Conservation (phyloP, 2,329 filamentous ascomycete genomes). For the Xenoacremonium recifei region DNA sequence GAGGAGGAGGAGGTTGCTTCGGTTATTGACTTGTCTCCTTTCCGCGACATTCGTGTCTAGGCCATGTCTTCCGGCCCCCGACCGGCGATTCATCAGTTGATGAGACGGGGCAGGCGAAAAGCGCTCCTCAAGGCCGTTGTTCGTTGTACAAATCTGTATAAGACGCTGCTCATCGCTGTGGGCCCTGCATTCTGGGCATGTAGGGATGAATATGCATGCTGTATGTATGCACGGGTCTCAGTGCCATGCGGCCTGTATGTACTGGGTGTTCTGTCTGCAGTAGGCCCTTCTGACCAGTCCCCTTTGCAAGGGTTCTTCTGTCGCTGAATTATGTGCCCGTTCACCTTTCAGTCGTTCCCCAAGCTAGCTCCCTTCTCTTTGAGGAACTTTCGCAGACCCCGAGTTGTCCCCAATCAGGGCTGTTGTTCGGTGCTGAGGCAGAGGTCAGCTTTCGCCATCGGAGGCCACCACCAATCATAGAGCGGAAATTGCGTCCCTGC, state of each 20-base stretch:
- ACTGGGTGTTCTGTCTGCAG: constrained; percentile 10
- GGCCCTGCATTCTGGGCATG: constrained; percentile 11
- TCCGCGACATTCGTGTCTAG: not conserved
- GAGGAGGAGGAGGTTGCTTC: too few relatives aligned
- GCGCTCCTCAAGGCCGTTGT: not conserved
- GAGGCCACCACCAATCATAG: too few relatives aligned
- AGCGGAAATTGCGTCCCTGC: too few relatives aligned
- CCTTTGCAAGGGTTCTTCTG: constrained; percentile 15
- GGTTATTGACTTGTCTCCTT: too few relatives aligned
- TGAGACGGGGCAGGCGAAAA: not conserved
- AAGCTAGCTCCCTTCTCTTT: too few relatives aligned
- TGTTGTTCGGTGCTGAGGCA: too few relatives aligned
- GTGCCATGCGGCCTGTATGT: too few relatives aligned
- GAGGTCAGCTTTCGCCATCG: too few relatives aligned
- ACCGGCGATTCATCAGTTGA: not conserved
- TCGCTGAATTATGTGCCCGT: constrained; percentile 9
- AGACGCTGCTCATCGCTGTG: constrained; percentile 1
- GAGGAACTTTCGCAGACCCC: too few relatives aligned
- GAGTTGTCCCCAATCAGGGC: too few relatives aligned
- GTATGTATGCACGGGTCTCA: constrained; percentile 22
- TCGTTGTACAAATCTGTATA: not conserved
- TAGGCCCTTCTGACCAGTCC: constrained; percentile 9
- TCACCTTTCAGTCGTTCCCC: too few relatives aligned
- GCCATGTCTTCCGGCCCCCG: not conserved
- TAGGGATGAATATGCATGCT: constrained; percentile 20